Percentiles rank a stretch among this genome's conserved stretches.
These are phyloP conservation scores for Penstemon eatonii DNA, from an alignment of 257 asterid genomes.

Conservation along the genomic window DNA sequence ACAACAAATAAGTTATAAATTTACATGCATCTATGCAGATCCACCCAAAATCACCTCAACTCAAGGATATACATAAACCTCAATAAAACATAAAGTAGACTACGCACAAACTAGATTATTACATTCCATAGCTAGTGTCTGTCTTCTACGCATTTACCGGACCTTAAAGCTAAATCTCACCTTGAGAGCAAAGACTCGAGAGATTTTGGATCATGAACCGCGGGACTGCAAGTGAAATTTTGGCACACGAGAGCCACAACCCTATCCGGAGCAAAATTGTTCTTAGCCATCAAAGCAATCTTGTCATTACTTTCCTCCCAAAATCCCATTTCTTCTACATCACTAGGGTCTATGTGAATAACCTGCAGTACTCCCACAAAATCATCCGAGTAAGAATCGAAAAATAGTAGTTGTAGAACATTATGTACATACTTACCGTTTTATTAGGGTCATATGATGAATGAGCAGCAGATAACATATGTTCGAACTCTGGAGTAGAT, in stretches of 20 bases:
- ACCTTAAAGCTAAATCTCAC: slow-evolving; percentile 4
- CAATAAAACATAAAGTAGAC: too few species aligned
- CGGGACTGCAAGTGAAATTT: slow-evolving; percentile 82
- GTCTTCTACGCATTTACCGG: too few species aligned
- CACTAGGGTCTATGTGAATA: slow-evolving; percentile 70
- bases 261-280: slow-evolving; percentile 39
- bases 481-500: slow-evolving; percentile 39
- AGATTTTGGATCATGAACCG: slow-evolving; percentile 46
- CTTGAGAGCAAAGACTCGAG: slow-evolving; percentile 48
- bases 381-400: background rate
- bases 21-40: too few species aligned
- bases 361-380: slow-evolving; percentile 44
- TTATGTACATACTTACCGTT: slow-evolving; percentile 45
- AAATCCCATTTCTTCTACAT: slow-evolving; percentile 60
- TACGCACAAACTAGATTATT: too few species aligned
- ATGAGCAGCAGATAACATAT: slow-evolving; percentile 83
- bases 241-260: slow-evolving; percentile 79
- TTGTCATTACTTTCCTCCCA: slow-evolving; percentile 69
- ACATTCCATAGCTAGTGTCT: too few species aligned
- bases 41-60: too few species aligned
- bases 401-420: background rate
- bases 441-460: slow-evolving; percentile 63
- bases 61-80: too few species aligned
- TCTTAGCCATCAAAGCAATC: slow-evolving; percentile 70
- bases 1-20: too few species aligned